phyloP scores from a whole-genome alignment of 129 eudicot species.

The Apium graveolens region DNA sequence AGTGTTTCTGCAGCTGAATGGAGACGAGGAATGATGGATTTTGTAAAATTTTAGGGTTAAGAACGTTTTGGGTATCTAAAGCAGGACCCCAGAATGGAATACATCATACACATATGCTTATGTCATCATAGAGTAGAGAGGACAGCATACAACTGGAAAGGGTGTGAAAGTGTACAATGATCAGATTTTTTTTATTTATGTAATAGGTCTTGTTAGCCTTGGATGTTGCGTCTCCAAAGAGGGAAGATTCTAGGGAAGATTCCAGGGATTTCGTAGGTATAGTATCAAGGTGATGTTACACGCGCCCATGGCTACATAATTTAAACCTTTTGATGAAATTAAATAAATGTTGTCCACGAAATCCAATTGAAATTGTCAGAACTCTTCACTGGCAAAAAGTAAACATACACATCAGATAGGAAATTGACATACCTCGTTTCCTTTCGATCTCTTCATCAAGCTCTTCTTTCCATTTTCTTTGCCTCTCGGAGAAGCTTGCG shows the following conservation, averaged over 20 bases:
- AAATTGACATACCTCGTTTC: constrained; percentile 59
- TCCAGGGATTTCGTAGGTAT: too few species aligned
- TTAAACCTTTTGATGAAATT: not conserved
- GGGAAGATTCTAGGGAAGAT: not conserved
- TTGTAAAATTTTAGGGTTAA: not conserved
- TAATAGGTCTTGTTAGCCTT: not conserved
- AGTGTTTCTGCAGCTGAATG: not conserved
- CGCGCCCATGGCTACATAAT: not conserved
- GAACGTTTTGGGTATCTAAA: not conserved
- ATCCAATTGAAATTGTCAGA: not conserved
- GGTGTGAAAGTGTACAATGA: not conserved
- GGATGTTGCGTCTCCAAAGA: not conserved
- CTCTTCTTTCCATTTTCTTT: constrained; percentile 90
- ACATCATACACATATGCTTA: not conserved
- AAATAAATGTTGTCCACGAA: not conserved
- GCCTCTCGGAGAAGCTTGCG: constrained; percentile 68
- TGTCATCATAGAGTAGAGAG: not conserved
- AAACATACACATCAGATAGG: not conserved
- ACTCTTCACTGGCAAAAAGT: not conserved
- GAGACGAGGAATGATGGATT: not conserved
- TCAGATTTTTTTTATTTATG: not conserved
- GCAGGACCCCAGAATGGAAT: not conserved
- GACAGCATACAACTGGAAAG: not conserved
- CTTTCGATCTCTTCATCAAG: constrained; percentile 84
- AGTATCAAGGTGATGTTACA: not conserved